Conservation (phyloP, 2,329 filamentous ascomycete species). For the Ophiostoma ips region DNA sequence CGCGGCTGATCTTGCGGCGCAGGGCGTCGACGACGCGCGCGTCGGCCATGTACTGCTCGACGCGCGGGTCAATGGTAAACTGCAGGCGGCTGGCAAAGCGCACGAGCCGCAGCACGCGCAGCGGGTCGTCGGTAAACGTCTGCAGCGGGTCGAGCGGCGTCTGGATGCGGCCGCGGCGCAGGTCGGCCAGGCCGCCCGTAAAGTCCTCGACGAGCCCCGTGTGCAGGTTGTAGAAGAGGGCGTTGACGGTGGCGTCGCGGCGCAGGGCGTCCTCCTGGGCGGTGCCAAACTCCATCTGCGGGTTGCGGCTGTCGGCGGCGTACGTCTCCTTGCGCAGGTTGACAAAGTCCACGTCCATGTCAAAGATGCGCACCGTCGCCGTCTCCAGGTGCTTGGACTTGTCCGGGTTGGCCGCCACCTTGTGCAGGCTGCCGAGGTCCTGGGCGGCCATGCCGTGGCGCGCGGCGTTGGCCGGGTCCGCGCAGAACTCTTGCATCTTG, state of each 20-base stretch:
- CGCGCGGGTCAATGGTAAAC: constrained; percentile 61
- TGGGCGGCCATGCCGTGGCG: constrained; percentile 45
- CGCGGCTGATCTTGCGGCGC: constrained; percentile 79
- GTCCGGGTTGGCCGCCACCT: constrained; percentile 82
- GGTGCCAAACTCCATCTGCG: constrained; percentile 85
- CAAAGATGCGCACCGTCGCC: constrained; percentile 66
- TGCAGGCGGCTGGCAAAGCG: constrained; percentile 76
- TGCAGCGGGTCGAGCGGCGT: constrained; percentile 80
- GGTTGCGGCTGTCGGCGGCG: constrained; percentile 75
- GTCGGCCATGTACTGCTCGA: constrained; percentile 62
- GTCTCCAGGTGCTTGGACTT: constrained; percentile 96
- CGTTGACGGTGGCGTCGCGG: constrained; percentile 87
- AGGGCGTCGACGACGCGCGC: constrained; percentile 64
- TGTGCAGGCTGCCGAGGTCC: constrained; percentile 65
- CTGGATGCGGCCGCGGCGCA: constrained; percentile 57
- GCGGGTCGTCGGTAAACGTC: constrained; percentile 87
- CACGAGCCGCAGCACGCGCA: constrained; percentile 74
- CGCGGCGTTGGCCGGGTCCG: constrained; percentile 40
- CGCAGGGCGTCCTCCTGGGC: constrained; percentile 79
- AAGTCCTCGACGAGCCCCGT: constrained; percentile 72
- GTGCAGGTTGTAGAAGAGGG: constrained; percentile 88
- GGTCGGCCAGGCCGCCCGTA: constrained; percentile 63
- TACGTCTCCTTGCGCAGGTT: constrained; percentile 91
- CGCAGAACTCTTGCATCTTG: constrained; percentile 54
- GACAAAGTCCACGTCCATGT: constrained; percentile 83